Evolutionary conservation across 345 rosid genomes (phyloP), one percentile per base, ranked within the genome.

Genomic region (Melaleuca alternifolia): DNA sequence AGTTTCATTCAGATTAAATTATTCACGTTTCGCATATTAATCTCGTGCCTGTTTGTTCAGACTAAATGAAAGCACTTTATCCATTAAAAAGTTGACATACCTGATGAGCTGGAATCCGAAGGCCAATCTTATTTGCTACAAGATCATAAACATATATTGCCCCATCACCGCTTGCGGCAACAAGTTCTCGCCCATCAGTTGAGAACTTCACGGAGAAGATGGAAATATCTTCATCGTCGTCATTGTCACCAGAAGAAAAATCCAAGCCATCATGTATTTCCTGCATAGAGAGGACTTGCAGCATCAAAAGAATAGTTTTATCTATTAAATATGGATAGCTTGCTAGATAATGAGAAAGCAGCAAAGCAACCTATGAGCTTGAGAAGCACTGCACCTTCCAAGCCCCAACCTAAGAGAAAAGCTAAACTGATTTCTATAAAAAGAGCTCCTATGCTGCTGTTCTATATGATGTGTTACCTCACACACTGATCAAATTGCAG

Each of bases 141-240:
- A 94, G 95, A 90, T 94, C 95, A 86, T 93, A 93, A 85, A 94
- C 90, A 88, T 93, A 91, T 86, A 94, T 94, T 24, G 83, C 88
- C 83, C 85, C 84, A 88, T 94, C 92, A 87, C 76, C 71, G 44
- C 92, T 90, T 51, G 90, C 93, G 84, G 97, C 97, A 4, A 94
- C 94, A 86, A 94, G 93, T 86, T 94, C 97, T 84, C 89, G 89
- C 28, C 97, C 97, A 91, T 93, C 97, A 24, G 89, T 92, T 50
- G 97, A 94, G 88, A 93, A 94, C 89, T 94, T 94, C 20, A 94
- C 89, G 13, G 95, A 94, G 90, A 93, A 93, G 76, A 94, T 92
- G 44, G 93, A 89, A 84, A 90, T 83, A 33, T 82, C 90, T 65
- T 86, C 89, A 50, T 85, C 52, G 33, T 88, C 89, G 11, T 85